Percentiles rank a stretch among this genome's conserved stretches.
phyloP scores from a whole-genome alignment of 192 early-diverging fungal species.

The Spizellomyces sp. region DNA sequence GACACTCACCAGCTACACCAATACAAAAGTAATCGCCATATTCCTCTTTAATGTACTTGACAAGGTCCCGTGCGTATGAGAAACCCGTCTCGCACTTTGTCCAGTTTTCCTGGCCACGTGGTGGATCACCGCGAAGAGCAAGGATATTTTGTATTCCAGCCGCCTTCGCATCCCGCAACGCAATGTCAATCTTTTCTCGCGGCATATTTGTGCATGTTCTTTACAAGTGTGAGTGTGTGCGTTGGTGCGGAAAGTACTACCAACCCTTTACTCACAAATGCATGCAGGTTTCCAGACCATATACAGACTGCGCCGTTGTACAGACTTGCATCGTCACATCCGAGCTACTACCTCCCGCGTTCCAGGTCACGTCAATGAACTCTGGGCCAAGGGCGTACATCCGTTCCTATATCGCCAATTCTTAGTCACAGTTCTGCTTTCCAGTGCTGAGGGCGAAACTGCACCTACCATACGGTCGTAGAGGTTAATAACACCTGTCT shows the following conservation, averaged over 20 bases:
- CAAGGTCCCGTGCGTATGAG: conserved; percentile 84
- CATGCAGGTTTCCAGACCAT: conserved; percentile 96
- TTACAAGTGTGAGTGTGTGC: neutral
- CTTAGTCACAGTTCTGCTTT: neutral
- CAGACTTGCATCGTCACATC: conserved; percentile 85
- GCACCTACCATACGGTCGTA: conserved; percentile 81
- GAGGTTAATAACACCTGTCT: conserved; percentile 90
- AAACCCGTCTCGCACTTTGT: conserved; percentile 84
- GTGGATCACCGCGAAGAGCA: conserved; percentile 93
- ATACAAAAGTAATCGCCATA: conserved; percentile 97
- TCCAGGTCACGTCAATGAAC: conserved; percentile 95
- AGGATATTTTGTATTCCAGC: conserved; percentile 97
- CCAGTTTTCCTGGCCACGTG: conserved; percentile 80
- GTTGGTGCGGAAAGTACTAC: no score
- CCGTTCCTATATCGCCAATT: conserved; percentile 59
- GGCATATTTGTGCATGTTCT: conserved; percentile 97
- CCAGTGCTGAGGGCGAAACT: neutral
- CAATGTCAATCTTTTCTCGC: conserved; percentile 81
- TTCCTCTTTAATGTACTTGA: conserved; percentile 83
- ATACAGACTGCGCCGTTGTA: conserved; percentile 86
- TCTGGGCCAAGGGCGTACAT: conserved; percentile 93
- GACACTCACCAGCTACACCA: conserved; percentile 76
- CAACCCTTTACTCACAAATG: conserved; percentile 61
- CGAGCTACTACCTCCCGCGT: conserved; percentile 87
- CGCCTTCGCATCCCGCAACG: conserved; percentile 82